phyloP scores from a whole-genome alignment of 768 basidiomycete genomes.

The Panaeolus cyanescens region DNA sequence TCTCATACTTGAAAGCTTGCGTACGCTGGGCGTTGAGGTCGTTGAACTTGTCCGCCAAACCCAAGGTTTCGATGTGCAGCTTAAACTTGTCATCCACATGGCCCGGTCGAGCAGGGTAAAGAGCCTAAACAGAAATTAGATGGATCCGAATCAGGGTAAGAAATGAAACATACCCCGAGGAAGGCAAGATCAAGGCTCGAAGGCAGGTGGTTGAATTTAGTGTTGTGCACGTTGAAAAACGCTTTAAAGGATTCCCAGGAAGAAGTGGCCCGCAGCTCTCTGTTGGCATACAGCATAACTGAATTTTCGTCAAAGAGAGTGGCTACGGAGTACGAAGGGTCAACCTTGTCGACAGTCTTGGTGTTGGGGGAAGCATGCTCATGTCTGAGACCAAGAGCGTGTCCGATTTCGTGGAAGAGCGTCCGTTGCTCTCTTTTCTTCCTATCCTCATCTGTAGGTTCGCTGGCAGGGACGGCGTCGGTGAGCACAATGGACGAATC shows the following conservation, averaged over 20 bases:
- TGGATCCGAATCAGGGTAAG: background rate
- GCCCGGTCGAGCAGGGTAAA: background rate
- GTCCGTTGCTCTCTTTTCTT: background rate
- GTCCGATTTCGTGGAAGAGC: conserved; percentile 6
- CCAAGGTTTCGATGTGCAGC: background rate
- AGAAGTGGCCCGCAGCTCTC: background rate
- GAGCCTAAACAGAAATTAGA: background rate
- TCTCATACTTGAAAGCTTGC: background rate
- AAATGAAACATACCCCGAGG: conserved; percentile 4
- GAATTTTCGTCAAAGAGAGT: conserved; percentile 8
- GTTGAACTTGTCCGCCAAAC: background rate
- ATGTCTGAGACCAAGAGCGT: conserved; percentile 5
- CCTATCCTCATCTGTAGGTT: background rate
- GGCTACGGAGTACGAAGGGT: background rate
- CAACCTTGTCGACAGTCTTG: background rate
- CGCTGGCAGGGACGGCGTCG: background rate
- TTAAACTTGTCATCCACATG: conserved; percentile 4
- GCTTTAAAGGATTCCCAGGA: background rate
- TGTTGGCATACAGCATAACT: conserved; percentile 7
- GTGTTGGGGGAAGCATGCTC: conserved; percentile 6
- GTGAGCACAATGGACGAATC: conserved; percentile 5
- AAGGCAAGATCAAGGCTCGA: conserved; percentile 4
- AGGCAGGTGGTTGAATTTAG: conserved; percentile 3
- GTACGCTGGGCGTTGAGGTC: background rate
- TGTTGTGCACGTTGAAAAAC: background rate